These are phyloP conservation scores for Heimioporus sp. DNA, from an alignment of 768 basidiomycete species.

Conservation along the genomic window DNA sequence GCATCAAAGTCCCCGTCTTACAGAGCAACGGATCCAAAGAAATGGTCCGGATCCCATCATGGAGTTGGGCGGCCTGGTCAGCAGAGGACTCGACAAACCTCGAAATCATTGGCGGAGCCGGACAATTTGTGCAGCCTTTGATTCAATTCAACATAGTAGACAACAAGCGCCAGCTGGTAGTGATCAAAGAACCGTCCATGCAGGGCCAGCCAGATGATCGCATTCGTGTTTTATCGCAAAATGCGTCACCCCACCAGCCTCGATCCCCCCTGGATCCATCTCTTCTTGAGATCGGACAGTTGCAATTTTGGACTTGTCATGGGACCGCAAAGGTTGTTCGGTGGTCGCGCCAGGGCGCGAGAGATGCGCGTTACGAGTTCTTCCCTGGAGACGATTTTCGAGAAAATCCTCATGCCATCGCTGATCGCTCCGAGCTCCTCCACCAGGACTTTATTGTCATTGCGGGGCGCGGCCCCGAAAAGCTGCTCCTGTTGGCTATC, in stretches of 20 bases:
- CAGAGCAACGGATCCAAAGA: slow-evolving; percentile 1
- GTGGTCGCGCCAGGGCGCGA: not conserved
- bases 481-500: slow-evolving; percentile 8
- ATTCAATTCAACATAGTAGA: slow-evolving; percentile 10
- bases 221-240: not conserved
- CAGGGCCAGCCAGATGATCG: not conserved
- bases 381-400: not conserved
- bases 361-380: not conserved
- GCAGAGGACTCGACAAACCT: not conserved
- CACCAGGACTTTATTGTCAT: slow-evolving; percentile 12
- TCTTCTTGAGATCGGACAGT: not conserved
- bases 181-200: not conserved
- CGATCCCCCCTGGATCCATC: not conserved
- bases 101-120: not conserved
- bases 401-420: not conserved
- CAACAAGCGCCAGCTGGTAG: not conserved
- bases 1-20: slow-evolving; percentile 1
- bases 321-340: slow-evolving; percentile 1
- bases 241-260: not conserved
- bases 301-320: slow-evolving; percentile 16
- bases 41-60: slow-evolving; percentile 13
- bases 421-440: slow-evolving; percentile 1
- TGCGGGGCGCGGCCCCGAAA: not conserved
- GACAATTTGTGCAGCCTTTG: not conserved
- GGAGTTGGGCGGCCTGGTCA: slow-evolving; percentile 19